Base-by-base conservation (phyloP, 352 stramenopile species). In the Phytophthora tentaculata region DNA sequence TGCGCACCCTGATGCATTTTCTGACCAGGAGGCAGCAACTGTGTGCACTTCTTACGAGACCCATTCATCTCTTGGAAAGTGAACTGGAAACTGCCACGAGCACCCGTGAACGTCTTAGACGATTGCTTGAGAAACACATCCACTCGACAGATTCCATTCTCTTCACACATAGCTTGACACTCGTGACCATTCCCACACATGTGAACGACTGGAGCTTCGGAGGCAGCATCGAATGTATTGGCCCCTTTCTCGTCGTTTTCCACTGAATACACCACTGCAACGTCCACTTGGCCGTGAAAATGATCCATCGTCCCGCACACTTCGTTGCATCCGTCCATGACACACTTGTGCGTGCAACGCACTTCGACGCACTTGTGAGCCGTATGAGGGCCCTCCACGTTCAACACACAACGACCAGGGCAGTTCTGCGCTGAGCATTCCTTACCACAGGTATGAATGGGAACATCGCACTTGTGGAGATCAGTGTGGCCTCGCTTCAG, bases 51-150 rank as follows among this genome's bases (percentile, higher is more conserved):
- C 61, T 91, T 91, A 9, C 81, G 80, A 16, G 73, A 73, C 0
- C 84, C 85, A 61, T 93, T 95, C 84, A 95, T 95, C 56, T 92
- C 87, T 65, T 95, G 80, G 26, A 82, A 86, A 2, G 75, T 90
- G 61, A 91, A 95, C 45, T 88, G 71, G 47, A 95, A 92, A 3
- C 65, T 81, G 7, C 79, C 64, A 28, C 87, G 80, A 56, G 67
- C 69, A 5, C 87, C 87, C 0, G 60, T 64, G 58, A 95, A 93
- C 8, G 69, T 88, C 67, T 90, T 90, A 1, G 80, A 81, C 17
- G 80, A 88, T 48, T 91, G 64, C 44, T 92, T 89, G 14, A 89
- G 71, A 57, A 86, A 81, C 28, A 95, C 83, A 50, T 91, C 80
- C 0, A 92, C 76, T 26, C 79, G 77, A 48, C 87, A 95, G 17